Base-by-base conservation (phyloP, 164 flowering plant genomes). In the Nelumbo lutea region DNA sequence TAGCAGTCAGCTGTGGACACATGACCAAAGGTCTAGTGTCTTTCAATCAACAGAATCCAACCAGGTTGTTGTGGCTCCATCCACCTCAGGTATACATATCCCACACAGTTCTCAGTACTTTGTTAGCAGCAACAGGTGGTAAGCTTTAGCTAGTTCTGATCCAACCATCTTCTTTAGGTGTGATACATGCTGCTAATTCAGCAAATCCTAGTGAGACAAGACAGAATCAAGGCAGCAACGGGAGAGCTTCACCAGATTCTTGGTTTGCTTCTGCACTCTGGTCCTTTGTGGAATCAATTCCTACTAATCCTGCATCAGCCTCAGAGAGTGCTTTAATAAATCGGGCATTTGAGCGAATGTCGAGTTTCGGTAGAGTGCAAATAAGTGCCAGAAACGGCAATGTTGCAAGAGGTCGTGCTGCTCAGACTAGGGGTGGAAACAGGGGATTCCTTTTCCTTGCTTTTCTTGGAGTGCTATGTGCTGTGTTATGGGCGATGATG, bases 251-350 rank as follows among this genome's bases (percentile, higher is more conserved):
- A 59, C 53, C 75, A 47, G 79, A 73, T 10, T 74, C 83, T 46
- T 76, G 85, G 89, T 71, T 86, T 59, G 79, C 87, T 42, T 85
- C 97, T 71, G 73, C 85, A 3, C 46, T 96, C 9, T 86, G 90
- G 85, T 14, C 80, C 15, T 82, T 89, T 76, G 83, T 96, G 76
- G 99, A 89, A 56, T 87, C 98, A 40, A 85, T 96, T 66, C 99
- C 99, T 1, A 77, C 93, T 27, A 80, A 81, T 70, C 97, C 98
- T 68, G 99, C 99, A 65, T 83, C 94, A 39, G 99, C 99, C 40
- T 73, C 96, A 0, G 99, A 96, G 74, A 82, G 69, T 64, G 81
- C 83, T 50, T 67, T 89, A 73, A 83, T 88, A 1, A 87, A 84
- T 69, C 79, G 78, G 47, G 89, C 96, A 8, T 82, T 90, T 43